Evolutionary conservation across 371 early-diverging fungal species (phyloP).

Genomic region (Zancudomyces culisetae): DNA sequence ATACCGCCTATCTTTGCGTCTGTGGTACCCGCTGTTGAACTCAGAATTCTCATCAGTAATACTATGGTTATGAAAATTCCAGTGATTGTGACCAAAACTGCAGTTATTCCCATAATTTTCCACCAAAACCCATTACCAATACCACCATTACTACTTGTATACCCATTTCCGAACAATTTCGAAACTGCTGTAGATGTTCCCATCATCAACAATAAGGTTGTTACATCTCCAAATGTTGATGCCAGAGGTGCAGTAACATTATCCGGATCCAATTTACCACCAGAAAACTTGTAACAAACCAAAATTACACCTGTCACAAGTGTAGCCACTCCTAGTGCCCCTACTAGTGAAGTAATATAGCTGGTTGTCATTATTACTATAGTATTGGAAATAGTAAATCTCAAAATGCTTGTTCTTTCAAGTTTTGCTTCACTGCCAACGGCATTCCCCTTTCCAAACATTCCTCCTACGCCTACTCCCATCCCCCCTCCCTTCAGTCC

Average conservation of each 20-base stretch:
- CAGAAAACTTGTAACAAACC: conserved; percentile 32
- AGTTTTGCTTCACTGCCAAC: no score
- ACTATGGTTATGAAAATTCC: conserved; percentile 2
- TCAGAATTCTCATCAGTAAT: no score
- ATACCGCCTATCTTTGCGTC: no score
- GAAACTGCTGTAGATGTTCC: background rate
- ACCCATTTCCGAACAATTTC: background rate
- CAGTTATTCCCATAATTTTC: background rate
- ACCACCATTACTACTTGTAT: background rate
- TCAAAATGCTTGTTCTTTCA: no score
- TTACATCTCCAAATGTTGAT: conserved; percentile 19
- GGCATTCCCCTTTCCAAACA: no score
- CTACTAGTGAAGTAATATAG: conserved; percentile 50
- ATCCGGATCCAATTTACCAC: conserved; percentile 74
- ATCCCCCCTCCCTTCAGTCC: no score
- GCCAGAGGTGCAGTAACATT: conserved; percentile 30
- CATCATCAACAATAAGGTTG: conserved; percentile 10
- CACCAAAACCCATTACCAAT: background rate
- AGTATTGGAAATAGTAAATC: no score
- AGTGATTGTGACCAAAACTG: background rate
- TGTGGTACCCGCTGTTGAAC: no score
- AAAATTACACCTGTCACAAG: conserved; percentile 48
- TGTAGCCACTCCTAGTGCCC: conserved; percentile 45
- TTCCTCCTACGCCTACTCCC: no score
- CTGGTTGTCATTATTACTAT: no score